phyloP scores from a whole-genome alignment of 2,329 filamentous ascomycete species.

The Colletotrichum gigasporum region DNA sequence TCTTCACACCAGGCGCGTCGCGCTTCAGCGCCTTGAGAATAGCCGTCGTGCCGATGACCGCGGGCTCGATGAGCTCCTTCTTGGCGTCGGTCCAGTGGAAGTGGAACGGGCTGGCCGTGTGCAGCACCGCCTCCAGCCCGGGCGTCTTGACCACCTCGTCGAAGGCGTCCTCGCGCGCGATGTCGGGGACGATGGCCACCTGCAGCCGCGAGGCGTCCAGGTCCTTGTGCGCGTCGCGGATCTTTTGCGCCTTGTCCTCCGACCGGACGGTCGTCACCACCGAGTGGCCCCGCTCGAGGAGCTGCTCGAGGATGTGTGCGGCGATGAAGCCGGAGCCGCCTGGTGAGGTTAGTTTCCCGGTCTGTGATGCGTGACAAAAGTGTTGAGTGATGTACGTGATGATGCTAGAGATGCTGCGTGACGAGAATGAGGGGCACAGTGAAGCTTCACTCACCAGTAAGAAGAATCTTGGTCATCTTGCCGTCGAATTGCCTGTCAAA shows the following conservation, averaged over 20 bases:
- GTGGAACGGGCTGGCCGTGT: conserved; percentile 70
- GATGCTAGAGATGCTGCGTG: too few species aligned
- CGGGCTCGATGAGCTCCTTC: conserved; percentile 66
- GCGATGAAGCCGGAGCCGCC: conserved; percentile 64
- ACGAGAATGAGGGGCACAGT: not conserved
- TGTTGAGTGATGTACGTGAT: too few species aligned
- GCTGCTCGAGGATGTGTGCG: conserved; percentile 63
- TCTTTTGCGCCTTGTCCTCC: conserved; percentile 61
- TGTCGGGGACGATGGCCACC: conserved; percentile 76
- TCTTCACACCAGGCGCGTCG: conserved; percentile 68
- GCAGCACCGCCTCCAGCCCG: conserved; percentile 64
- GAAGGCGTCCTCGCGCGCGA: conserved; percentile 79
- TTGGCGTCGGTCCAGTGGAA: conserved; percentile 60
- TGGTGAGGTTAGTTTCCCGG: conserved; percentile 29
- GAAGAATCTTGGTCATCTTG: conserved; percentile 56
- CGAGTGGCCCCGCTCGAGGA: conserved; percentile 58
- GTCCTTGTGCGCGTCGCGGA: conserved; percentile 58
- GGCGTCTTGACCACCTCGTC: conserved; percentile 65
- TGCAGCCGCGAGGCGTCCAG: conserved; percentile 54
- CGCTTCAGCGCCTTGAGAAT: conserved; percentile 76
- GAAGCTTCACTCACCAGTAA: conserved; percentile 49
- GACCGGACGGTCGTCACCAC: conserved; percentile 67
- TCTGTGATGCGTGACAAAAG: not conserved
- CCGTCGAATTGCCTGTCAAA: not conserved
- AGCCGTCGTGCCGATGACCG: conserved; percentile 69